Percentiles rank a stretch among this genome's conserved stretches.
These are phyloP conservation scores for Magnusiomyces ingens DNA, from an alignment of 1,139 yeast genomes.

Conservation along the genomic window DNA sequence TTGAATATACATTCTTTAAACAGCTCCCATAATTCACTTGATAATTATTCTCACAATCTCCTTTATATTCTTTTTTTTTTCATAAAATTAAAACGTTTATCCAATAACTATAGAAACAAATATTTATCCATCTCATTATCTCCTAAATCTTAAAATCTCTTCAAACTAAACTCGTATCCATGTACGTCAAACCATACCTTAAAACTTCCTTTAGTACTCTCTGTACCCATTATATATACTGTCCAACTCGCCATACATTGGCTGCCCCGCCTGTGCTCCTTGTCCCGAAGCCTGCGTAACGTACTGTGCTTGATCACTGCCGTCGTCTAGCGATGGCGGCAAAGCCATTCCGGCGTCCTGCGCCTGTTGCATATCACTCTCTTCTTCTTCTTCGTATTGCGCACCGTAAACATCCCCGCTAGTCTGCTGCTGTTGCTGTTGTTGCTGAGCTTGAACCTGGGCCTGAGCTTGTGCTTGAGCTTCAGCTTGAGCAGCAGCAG, in stretches of 20 bases:
- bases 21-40: too few species aligned
- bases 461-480: slow-evolving; percentile 10
- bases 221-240: slow-evolving; percentile 23
- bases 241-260: slow-evolving; percentile 20
- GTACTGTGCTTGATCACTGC: slow-evolving; percentile 4
- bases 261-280: slow-evolving; percentile 3
- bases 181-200: too few species aligned
- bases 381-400: neutral
- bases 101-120: too few species aligned
- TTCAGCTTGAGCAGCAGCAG: slow-evolving; percentile 11
- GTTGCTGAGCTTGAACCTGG: slow-evolving; percentile 7
- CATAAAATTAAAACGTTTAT: too few species aligned
- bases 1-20: too few species aligned
- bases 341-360: slow-evolving; percentile 2
- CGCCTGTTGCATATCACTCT: neutral
- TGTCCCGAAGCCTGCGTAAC: neutral
- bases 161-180: too few species aligned
- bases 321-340: slow-evolving; percentile 1
- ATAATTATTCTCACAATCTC: too few species aligned
- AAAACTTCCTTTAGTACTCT: slow-evolving; percentile 17
- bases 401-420: neutral
- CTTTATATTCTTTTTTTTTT: too few species aligned
- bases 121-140: too few species aligned
- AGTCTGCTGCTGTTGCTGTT: slow-evolving; percentile 10
- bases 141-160: too few species aligned